Conservation (phyloP, 768 basidiomycete genomes). For the Xerocomus potaroensis region DNA sequence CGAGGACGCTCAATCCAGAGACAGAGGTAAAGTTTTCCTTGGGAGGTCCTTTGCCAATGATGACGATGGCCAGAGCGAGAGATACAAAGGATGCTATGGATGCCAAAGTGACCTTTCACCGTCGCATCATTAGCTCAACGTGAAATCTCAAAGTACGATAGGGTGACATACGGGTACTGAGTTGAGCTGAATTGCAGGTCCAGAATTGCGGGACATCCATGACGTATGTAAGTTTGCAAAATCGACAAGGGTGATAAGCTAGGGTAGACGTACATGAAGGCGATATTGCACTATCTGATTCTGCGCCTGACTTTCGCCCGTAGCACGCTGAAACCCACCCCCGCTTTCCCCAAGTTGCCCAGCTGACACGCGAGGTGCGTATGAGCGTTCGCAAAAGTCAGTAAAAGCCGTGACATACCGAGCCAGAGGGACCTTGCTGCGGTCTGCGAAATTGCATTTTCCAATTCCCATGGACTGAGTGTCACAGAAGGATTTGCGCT, state of each 20-base stretch:
- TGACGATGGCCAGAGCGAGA: neutral
- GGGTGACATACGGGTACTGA: neutral
- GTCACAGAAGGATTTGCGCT: neutral
- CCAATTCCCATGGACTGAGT: neutral
- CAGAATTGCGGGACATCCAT: neutral
- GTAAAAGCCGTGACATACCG: neutral
- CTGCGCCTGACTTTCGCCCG: neutral
- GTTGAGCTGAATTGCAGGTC: neutral
- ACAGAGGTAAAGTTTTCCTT: neutral
- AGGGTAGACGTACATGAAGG: neutral
- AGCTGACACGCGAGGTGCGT: neutral
- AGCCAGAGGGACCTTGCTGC: neutral
- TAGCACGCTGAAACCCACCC: neutral
- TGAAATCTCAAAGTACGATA: neutral
- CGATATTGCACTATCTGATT: neutral
- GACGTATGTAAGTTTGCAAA: neutral
- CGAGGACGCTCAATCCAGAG: neutral
- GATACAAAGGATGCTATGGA: neutral
- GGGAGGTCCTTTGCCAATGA: neutral
- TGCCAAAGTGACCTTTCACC: neutral
- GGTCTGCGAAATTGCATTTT: neutral
- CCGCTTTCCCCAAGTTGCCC: neutral
- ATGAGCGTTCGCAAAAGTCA: no score
- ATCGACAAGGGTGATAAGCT: neutral
- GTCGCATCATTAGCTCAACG: neutral